Conservation (phyloP, 73 alveolate species). For the Paramecium sexaurelia region DNA sequence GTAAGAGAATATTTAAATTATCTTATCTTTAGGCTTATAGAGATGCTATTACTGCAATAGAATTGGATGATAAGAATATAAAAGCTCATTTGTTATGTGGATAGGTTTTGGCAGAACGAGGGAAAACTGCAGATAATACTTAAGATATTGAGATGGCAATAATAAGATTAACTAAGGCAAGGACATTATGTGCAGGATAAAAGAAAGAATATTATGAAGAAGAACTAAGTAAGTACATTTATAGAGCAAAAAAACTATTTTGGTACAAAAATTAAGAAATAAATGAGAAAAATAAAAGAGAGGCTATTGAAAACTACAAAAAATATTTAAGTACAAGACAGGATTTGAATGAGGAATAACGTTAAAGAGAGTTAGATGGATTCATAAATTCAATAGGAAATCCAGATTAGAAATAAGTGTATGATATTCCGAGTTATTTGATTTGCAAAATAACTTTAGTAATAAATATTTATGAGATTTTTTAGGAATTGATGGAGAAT, state of each 20-base stretch:
- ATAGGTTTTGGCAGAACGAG: slow-evolving; percentile 29
- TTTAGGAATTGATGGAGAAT: slow-evolving; percentile 48
- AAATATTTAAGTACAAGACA: neutral
- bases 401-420: neutral
- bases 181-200: slow-evolving; percentile 38
- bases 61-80: slow-evolving; percentile 43
- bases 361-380: neutral
- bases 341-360: neutral
- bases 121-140: neutral
- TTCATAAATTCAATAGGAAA: neutral
- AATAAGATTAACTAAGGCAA: neutral
- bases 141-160: slow-evolving; percentile 2
- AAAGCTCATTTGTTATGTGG: slow-evolving; percentile 52
- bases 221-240: slow-evolving; percentile 42
- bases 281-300: neutral
- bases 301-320: neutral
- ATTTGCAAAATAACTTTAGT: neutral
- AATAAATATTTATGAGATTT: neutral
- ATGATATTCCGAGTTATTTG: neutral
- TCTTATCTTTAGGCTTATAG: neutral
- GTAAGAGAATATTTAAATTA: neutral
- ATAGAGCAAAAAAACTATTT: slow-evolving; percentile 46
- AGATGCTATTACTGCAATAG: slow-evolving; percentile 13
- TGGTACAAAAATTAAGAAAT: neutral
- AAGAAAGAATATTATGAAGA: slow-evolving; percentile 35